Percentiles rank a stretch among this genome's conserved stretches.
Conservation (phyloP, 1,139 yeast genomes). For the Saccharomycopsis crataegensis region DNA sequence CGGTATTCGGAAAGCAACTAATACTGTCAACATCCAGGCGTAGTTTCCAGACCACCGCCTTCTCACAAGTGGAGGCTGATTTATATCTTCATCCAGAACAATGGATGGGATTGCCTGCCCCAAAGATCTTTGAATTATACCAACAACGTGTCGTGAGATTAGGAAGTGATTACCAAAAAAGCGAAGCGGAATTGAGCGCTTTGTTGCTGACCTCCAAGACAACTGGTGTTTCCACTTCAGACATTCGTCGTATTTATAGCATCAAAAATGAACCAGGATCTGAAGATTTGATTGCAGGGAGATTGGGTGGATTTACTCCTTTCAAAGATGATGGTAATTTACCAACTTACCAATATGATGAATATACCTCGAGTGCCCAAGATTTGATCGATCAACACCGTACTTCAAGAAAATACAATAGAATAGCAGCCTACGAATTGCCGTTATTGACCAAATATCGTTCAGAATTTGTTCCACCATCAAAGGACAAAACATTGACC, state of each 20-base stretch:
- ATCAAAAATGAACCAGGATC: constrained; percentile 20
- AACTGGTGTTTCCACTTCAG: constrained; percentile 29
- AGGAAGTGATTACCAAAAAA: constrained; percentile 52
- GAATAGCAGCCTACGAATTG: constrained; percentile 86
- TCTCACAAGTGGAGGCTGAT: neutral
- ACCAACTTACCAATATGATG: constrained; percentile 43
- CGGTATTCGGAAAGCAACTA: too few species aligned
- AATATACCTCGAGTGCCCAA: constrained; percentile 55
- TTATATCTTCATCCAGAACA: constrained; percentile 41
- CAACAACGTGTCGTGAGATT: constrained; percentile 47
- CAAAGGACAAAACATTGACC: constrained; percentile 43
- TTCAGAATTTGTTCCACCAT: constrained; percentile 47
- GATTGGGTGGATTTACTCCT: constrained; percentile 13
- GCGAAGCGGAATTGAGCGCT: constrained; percentile 40
- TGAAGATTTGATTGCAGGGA: constrained; percentile 20
- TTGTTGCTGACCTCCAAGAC: constrained; percentile 34
- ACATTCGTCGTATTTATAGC: constrained; percentile 31
- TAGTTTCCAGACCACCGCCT: neutral
- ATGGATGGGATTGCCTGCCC: constrained; percentile 65
- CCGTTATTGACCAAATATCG: constrained; percentile 76
- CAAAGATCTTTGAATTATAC: constrained; percentile 53
- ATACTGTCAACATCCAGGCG: neutral
- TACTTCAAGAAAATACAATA: constrained; percentile 54
- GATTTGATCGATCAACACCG: constrained; percentile 55
- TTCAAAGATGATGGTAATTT: constrained; percentile 25